Evolutionary conservation across 352 stramenopile genomes (phyloP), one percentile per base, ranked within the genome.

Genomic region (Phytophthora idaei): DNA sequence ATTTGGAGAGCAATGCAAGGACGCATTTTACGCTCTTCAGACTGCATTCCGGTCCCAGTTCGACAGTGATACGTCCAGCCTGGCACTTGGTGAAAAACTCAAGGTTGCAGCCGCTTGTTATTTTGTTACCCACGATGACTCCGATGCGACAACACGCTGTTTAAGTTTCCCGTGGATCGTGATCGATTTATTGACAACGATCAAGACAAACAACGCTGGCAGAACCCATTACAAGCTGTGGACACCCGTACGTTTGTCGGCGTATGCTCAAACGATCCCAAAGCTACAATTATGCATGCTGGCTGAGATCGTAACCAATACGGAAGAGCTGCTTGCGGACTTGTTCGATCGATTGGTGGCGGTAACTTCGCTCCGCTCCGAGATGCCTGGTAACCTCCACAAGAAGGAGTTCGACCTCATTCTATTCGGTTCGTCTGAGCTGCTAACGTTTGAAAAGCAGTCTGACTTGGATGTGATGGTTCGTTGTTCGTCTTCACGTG

Each of bases 91-190:
- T 32, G 78, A 86, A 53, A 45, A 62, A 0, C 42, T 64, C 14
- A 85, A 85, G 34, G 52, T 87, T 27, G 88, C 88, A 1, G 70
- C 88, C 0, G 88, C 88, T 2, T 94, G 83, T 62, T 94, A 95
- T 42, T 87, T 80, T 37, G 77, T 78, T 4, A 78, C 82, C 4
- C 83, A 93, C 59, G 71, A 61, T 9, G 85, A 92, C 41, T 59
- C 36, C 2, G 69, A 84, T 11, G 64, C 57, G 21, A 65, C 45
- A 36, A 73, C 46, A 11, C 71, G 64, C n/a, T 39, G 44, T 64
- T 54, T 94, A 31, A 93, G 86, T 28, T 95, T 95, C 49, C 71
- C 80, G 21, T 95, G 85, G 83, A 80, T 93, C 36, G 67, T 92
- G 28, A 81, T 88, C 17, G 73, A 88, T 53, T 64, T 79, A 9